Evolutionary conservation across 352 stramenopile genomes (phyloP).

Genomic region (Phytophthora pini): DNA sequence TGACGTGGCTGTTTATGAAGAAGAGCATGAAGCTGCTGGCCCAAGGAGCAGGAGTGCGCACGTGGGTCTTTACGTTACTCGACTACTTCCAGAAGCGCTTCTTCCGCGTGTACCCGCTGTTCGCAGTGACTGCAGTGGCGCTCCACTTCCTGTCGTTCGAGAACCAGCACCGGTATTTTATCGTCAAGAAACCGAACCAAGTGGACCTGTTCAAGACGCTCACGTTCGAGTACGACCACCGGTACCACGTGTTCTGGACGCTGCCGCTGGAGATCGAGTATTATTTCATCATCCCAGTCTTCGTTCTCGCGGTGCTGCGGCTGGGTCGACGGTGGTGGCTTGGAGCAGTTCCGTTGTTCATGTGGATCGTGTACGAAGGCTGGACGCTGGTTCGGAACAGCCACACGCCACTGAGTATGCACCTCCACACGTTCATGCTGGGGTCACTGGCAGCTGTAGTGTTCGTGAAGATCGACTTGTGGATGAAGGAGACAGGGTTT

Average conservation of each 20-base stretch:
- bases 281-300: slow-evolving; percentile 50
- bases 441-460: slow-evolving; percentile 45
- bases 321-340: slow-evolving; percentile 40
- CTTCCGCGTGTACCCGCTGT: slow-evolving; percentile 64
- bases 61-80: slow-evolving; percentile 27
- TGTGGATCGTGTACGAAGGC: slow-evolving; percentile 32
- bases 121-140: slow-evolving; percentile 39
- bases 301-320: slow-evolving; percentile 33
- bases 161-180: slow-evolving; percentile 38
- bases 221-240: slow-evolving; percentile 39
- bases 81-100: slow-evolving; percentile 64
- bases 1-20: slow-evolving; percentile 47
- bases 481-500: slow-evolving; percentile 30
- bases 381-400: slow-evolving; percentile 28
- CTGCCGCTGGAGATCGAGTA: slow-evolving; percentile 54
- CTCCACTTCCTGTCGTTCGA: slow-evolving; percentile 38
- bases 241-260: slow-evolving; percentile 58
- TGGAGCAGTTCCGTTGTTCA: slow-evolving; percentile 26
- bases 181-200: slow-evolving; percentile 22
- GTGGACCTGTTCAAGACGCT: slow-evolving; percentile 47
- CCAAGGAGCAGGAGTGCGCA: slow-evolving; percentile 16
- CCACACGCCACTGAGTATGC: slow-evolving; percentile 32
- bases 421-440: slow-evolving; percentile 41
- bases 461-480: slow-evolving; percentile 31
- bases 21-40: slow-evolving; percentile 37